Conservation (phyloP, 2,329 filamentous ascomycete genomes). For the Emmonsia crescens region DNA sequence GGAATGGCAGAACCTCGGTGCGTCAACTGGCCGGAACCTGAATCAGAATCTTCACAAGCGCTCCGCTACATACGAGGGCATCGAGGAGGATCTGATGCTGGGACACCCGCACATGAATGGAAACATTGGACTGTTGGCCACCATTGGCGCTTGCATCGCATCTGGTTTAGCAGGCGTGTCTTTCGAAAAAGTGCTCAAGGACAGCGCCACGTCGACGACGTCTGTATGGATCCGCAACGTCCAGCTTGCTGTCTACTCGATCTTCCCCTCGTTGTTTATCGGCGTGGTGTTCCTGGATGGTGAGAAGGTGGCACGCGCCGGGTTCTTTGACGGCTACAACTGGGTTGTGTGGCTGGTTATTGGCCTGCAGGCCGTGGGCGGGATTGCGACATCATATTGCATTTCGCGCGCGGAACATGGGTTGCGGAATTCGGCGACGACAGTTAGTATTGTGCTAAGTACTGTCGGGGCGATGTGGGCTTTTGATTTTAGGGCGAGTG, state of each 20-base stretch:
- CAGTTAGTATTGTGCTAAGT: conserved; percentile 80
- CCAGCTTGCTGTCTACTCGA: conserved; percentile 85
- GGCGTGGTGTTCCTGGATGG: conserved; percentile 84
- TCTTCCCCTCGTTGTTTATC: conserved; percentile 78
- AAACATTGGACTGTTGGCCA: conserved; percentile 66
- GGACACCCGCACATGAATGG: conserved; percentile 57
- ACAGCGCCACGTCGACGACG: conserved; percentile 55
- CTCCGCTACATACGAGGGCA: conserved; percentile 85
- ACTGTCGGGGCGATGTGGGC: conserved; percentile 76
- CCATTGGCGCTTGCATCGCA: conserved; percentile 63
- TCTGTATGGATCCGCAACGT: conserved; percentile 93
- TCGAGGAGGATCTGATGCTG: conserved; percentile 51
- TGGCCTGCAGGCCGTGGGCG: conserved; percentile 68
- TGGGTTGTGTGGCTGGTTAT: conserved; percentile 82
- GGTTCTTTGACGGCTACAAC: conserved; percentile 94
- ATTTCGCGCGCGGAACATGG: conserved; percentile 82
- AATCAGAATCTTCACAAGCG: conserved; percentile 49
- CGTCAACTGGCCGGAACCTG: conserved; percentile 29
- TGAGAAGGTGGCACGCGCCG: conserved; percentile 66
- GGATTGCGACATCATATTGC: conserved; percentile 70
- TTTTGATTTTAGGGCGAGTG: conserved; percentile 66
- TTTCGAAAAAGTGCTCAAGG: conserved; percentile 74
- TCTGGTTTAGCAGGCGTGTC: conserved; percentile 70
- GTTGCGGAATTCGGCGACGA: conserved; percentile 86
- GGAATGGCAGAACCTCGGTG: conserved; percentile 51